Conservation (phyloP, 208 protist genomes). For the Leptomonas pyrrhocoris region DNA sequence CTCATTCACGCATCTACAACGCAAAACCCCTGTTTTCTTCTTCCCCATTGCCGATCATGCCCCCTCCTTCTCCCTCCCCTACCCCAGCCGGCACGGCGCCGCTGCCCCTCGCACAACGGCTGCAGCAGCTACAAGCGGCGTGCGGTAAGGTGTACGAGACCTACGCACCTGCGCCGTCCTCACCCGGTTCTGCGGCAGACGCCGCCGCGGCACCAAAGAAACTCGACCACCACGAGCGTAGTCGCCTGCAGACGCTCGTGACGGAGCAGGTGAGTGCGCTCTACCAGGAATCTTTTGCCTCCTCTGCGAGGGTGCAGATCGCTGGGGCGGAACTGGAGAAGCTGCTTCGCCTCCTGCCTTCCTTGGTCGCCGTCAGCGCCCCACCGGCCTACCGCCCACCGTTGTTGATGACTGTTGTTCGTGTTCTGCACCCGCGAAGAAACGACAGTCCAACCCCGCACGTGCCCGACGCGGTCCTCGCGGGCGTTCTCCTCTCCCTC, state of each 20-base stretch:
- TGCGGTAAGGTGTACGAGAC: slow-evolving; percentile 22
- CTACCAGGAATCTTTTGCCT: slow-evolving; percentile 1
- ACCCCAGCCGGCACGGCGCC: not conserved
- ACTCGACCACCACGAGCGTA: slow-evolving; percentile 11
- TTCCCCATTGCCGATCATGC: no score
- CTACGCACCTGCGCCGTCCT: slow-evolving; percentile 3
- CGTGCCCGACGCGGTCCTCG: not conserved
- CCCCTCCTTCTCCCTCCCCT: not conserved
- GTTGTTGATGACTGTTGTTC: slow-evolving; percentile 14
- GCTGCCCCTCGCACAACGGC: slow-evolving; percentile 6
- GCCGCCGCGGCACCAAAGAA: not conserved
- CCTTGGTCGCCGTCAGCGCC: slow-evolving; percentile 25
- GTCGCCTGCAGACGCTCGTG: slow-evolving; percentile 15
- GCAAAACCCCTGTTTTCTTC: no score
- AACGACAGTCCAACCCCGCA: slow-evolving; percentile 1
- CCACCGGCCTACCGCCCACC: slow-evolving; percentile 13
- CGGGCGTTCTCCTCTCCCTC: slow-evolving; percentile 8
- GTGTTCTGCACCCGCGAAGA: slow-evolving; percentile 10
- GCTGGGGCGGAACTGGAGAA: slow-evolving; percentile 13
- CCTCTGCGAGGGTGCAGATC: slow-evolving; percentile 12
- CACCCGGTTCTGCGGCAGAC: not conserved
- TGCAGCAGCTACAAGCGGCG: slow-evolving; percentile 22
- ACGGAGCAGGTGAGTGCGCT: slow-evolving; percentile 23
- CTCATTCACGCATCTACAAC: no score
- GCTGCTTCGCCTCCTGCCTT: slow-evolving; percentile 34